A percentile compares a stretch with the other conserved stretches of the same genome.
Conservation (phyloP, 2,329 filamentous ascomycete species). For the Aspergillus niger region DNA sequence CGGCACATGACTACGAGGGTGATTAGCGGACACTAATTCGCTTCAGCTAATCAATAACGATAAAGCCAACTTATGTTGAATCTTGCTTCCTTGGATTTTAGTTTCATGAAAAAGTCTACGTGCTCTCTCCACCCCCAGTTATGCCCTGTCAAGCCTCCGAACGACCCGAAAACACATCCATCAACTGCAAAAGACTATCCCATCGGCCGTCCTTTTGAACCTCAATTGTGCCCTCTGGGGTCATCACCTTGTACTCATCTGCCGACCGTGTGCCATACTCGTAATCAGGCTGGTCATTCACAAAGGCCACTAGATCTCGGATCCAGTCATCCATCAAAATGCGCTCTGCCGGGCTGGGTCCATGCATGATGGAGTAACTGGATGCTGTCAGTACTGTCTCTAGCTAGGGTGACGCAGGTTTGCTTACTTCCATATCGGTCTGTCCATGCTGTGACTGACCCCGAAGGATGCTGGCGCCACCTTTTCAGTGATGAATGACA, state of each 20-base stretch:
- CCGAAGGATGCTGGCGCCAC: constrained; percentile 37
- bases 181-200: constrained; percentile 24
- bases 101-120: too few relatives aligned
- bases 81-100: too few relatives aligned
- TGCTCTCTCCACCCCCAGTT: too few relatives aligned
- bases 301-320: constrained; percentile 41
- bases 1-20: too few relatives aligned
- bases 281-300: constrained; percentile 33
- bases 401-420: background rate
- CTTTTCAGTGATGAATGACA: constrained; percentile 47
- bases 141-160: background rate
- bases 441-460: constrained; percentile 45
- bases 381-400: background rate
- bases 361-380: constrained; percentile 44
- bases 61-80: too few relatives aligned
- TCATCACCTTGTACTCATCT: constrained; percentile 42
- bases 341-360: constrained; percentile 38
- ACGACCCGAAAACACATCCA: constrained; percentile 18
- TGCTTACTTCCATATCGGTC: constrained; percentile 48
- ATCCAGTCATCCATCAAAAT: constrained; percentile 45
- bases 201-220: constrained; percentile 41
- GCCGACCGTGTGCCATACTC: constrained; percentile 37
- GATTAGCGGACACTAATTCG: too few relatives aligned
- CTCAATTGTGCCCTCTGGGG: constrained; percentile 35
- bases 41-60: too few relatives aligned